These are phyloP conservation scores for Kalmusia sp. DNA, from an alignment of 2,329 filamentous ascomycete species.

Conservation along the genomic window DNA sequence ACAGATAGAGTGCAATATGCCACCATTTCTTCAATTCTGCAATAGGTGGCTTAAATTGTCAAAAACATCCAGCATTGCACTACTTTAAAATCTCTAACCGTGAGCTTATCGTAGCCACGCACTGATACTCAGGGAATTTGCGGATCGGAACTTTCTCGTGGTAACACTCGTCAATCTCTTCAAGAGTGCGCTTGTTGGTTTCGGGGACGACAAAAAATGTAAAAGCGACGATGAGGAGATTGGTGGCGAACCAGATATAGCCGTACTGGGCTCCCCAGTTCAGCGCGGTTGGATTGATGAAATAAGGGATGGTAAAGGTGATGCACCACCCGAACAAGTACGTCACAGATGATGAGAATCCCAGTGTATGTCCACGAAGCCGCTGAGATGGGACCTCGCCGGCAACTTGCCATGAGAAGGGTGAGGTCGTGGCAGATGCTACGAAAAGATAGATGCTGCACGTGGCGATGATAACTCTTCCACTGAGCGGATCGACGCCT, in stretches of 20 bases:
- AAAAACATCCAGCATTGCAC: no score
- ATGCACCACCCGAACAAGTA: conserved; percentile 55
- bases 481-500: not conserved
- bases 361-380: conserved; percentile 34
- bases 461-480: conserved; percentile 2
- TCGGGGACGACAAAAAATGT: conserved; percentile 38
- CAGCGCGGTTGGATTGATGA: conserved; percentile 60
- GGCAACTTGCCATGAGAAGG: conserved; percentile 38
- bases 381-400: conserved; percentile 27
- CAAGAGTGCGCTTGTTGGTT: conserved; percentile 47
- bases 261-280: conserved; percentile 62
- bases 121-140: conserved; percentile 7
- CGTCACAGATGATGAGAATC: conserved; percentile 6
- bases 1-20: no score
- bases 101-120: no score
- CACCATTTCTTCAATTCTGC: no score
- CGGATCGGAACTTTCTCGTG: conserved; percentile 4
- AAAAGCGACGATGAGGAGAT: conserved; percentile 43
- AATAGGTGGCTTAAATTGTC: no score
- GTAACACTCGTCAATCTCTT: conserved; percentile 16
- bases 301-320: conserved; percentile 62
- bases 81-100: no score
- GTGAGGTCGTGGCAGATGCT: conserved; percentile 58
- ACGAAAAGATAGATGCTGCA: conserved; percentile 27
- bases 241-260: conserved; percentile 14